Conservation (phyloP, 2,329 filamentous ascomycete species). For the Neocatenulostroma microsporum region DNA sequence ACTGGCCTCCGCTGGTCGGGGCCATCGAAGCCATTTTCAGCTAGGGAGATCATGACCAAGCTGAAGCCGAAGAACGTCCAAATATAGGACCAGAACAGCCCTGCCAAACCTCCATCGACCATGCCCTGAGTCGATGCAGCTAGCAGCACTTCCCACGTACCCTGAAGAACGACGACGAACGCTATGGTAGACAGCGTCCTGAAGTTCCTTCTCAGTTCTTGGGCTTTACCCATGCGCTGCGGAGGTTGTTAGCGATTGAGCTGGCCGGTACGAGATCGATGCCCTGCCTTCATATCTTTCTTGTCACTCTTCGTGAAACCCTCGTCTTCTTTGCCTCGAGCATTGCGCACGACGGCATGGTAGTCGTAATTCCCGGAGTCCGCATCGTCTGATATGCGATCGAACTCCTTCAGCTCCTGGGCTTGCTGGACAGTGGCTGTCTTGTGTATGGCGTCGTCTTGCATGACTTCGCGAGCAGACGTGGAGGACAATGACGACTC, state of each 20-base stretch:
- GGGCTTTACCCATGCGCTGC: constrained; percentile 43
- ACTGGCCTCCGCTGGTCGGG: constrained; percentile 23
- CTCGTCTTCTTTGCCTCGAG: constrained; percentile 8
- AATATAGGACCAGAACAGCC: constrained; percentile 1
- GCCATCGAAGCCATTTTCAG: constrained; percentile 11
- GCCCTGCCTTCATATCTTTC: constrained; percentile 39
- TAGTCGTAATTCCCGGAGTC: constrained; percentile 11
- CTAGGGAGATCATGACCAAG: not conserved
- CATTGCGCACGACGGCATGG: constrained; percentile 14
- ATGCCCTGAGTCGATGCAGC: constrained; percentile 14
- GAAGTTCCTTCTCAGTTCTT: constrained; percentile 45
- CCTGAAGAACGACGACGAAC: constrained; percentile 43
- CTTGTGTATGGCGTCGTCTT: too few species aligned
- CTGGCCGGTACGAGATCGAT: too few species aligned
- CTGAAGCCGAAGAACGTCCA: not conserved
- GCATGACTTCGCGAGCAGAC: too few species aligned
- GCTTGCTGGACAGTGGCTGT: too few species aligned
- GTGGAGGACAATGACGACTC: too few species aligned
- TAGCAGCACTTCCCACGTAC: constrained; percentile 46
- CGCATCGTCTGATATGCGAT: constrained; percentile 14
- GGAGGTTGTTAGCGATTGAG: too few species aligned
- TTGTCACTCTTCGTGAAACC: constrained; percentile 25
- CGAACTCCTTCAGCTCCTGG: constrained; percentile 11
- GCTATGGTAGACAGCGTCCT: constrained; percentile 41
- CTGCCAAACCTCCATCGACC: not conserved